A percentile compares a stretch with the other conserved stretches of the same genome.
phyloP scores from a whole-genome alignment of 108 stramenopile species.

The Aurantiochytrium sp. region DNA sequence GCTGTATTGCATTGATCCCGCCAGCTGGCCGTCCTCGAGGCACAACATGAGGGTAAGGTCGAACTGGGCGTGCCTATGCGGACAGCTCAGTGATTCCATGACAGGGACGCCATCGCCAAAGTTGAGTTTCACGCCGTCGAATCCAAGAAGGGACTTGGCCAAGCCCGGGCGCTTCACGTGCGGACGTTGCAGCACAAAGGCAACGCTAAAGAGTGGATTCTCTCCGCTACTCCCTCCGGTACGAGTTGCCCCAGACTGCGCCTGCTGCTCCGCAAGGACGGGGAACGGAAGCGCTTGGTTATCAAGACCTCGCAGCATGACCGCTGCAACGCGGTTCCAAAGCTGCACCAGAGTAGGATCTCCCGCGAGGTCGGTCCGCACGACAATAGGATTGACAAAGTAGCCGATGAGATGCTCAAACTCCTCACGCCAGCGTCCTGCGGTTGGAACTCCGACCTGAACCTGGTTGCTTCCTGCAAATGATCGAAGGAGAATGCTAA shows the following conservation, averaged over 20 bases:
- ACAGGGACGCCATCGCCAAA: background rate
- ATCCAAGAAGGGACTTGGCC: background rate
- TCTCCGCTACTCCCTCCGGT: background rate
- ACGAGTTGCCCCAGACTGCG: background rate
- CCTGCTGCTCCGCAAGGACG: background rate
- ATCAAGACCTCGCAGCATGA: background rate
- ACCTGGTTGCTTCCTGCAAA: background rate
- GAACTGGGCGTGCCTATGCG: background rate
- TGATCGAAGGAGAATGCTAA: background rate
- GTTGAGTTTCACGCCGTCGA: background rate
- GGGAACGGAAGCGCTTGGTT: background rate
- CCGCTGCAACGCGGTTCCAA: background rate
- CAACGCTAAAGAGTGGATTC: background rate
- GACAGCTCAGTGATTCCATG: background rate
- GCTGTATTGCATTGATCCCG: background rate
- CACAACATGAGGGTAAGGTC: slow-evolving; percentile 10
- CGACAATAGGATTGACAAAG: background rate
- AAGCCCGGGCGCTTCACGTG: background rate
- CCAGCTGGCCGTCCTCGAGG: background rate
- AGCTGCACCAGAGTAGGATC: slow-evolving; percentile 7
- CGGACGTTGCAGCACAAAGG: background rate
- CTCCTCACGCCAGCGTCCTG: background rate
- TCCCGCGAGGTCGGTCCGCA: background rate
- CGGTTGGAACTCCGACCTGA: background rate
- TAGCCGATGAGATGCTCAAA: background rate